These are phyloP conservation scores for Mallotus repandus DNA, from an alignment of 441 rosid species.

Conservation along the genomic window DNA sequence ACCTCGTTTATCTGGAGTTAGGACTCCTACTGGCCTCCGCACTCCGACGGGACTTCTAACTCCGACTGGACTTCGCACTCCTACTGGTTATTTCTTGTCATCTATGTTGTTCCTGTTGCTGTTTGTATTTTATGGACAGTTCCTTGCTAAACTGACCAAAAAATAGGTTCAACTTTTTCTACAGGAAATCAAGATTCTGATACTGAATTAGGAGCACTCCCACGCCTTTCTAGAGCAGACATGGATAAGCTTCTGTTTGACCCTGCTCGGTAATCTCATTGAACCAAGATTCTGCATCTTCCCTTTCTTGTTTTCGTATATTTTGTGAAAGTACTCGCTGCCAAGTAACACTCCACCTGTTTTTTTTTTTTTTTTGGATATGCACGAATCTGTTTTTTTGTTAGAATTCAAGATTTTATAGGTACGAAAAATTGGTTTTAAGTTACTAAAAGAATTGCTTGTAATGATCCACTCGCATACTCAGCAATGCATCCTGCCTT, in stretches of 20 bases:
- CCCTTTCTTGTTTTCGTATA: not conserved
- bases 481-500: not conserved
- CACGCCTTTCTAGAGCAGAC: slow-evolving; percentile 55
- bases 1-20: slow-evolving; percentile 41
- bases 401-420: not conserved
- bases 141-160: slow-evolving; percentile 22
- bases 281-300: not conserved
- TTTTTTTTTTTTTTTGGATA: not conserved
- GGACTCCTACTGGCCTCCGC: slow-evolving; percentile 23
- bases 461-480: not conserved
- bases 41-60: slow-evolving; percentile 33
- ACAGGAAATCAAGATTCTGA: slow-evolving; percentile 47
- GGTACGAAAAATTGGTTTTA: not conserved
- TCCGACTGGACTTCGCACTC: slow-evolving; percentile 39
- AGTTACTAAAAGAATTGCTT: not conserved
- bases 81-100: slow-evolving; percentile 49
- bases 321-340: not conserved
- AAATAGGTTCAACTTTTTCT: not conserved
- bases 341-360: not conserved
- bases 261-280: slow-evolving; percentile 48
- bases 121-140: slow-evolving; percentile 13
- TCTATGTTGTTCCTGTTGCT: slow-evolving; percentile 11
- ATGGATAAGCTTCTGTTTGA: slow-evolving; percentile 60
- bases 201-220: slow-evolving; percentile 31
- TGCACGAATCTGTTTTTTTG: not conserved